These are phyloP conservation scores for Pythium apleroticum DNA, from an alignment of 352 stramenopile species.

Conservation along the genomic window DNA sequence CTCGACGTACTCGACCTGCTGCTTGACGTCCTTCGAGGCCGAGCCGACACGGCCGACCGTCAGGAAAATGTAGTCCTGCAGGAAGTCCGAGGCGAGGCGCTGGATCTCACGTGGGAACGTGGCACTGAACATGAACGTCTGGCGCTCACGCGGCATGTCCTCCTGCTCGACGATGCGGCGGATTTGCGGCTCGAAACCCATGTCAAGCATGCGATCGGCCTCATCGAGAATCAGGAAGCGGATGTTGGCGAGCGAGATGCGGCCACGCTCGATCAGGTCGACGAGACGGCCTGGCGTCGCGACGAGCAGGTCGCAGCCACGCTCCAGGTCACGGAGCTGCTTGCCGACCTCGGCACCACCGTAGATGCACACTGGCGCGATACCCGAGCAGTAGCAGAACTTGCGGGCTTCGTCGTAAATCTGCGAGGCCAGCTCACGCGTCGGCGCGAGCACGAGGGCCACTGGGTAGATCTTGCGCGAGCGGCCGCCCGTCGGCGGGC, in stretches of 20 bases:
- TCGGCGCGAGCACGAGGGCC: conserved; percentile 93
- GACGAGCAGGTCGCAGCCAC: conserved; percentile 96
- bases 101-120: conserved; percentile 99
- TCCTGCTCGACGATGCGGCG: conserved; percentile 98
- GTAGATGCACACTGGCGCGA: conserved; percentile 94
- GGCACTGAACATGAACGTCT: conserved; percentile 99
- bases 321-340: conserved; percentile 85
- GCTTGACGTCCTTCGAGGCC: conserved; percentile 97
- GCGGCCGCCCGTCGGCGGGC: conserved; percentile 48
- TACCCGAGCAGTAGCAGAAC: conserved; percentile 96
- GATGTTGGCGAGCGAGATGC: conserved; percentile 90
- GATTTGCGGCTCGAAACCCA: conserved; percentile 99
- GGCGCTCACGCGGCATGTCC: conserved; percentile 95
- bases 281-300: conserved; percentile 97
- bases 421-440: conserved; percentile 94
- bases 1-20: conserved; percentile 97
- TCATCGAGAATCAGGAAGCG: conserved; percentile 98
- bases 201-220: conserved; percentile 99
- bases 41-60: conserved; percentile 97
- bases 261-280: conserved; percentile 95
- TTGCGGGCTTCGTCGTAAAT: conserved; percentile 96
- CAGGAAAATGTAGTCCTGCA: conserved; percentile 99
- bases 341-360: conserved; percentile 90
- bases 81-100: conserved; percentile 95
- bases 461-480: conserved; percentile 89